Evolutionary conservation across 495 filamentous ascomycete genomes (phyloP).

Genomic region (Cryomyces minteri): DNA sequence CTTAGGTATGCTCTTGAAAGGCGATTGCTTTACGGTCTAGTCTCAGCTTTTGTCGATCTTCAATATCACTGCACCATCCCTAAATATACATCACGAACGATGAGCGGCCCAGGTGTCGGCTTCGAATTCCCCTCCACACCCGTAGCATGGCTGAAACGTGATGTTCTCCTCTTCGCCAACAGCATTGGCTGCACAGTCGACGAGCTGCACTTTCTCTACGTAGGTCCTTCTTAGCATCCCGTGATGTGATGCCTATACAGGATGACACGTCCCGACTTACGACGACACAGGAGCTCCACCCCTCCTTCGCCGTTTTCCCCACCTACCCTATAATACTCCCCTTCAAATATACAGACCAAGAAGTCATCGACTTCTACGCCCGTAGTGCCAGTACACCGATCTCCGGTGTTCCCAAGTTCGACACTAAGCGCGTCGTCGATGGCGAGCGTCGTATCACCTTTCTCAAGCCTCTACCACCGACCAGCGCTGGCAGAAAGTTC

Average conservation of each 20-base stretch:
- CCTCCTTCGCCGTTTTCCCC: constrained; percentile 67
- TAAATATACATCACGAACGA: constrained; percentile 6
- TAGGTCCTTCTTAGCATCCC: constrained; percentile 18
- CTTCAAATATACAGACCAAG: constrained; percentile 61
- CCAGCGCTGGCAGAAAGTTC: constrained; percentile 51
- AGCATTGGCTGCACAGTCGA: constrained; percentile 70
- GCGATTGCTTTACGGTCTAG: constrained; percentile 48
- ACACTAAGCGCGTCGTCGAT: constrained; percentile 57
- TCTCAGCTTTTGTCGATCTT: constrained; percentile 38
- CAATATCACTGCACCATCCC: constrained; percentile 25
- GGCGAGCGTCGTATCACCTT: constrained; percentile 69
- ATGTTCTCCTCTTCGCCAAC: constrained; percentile 71
- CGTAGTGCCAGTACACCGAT: constrained; percentile 37
- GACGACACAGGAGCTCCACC: constrained; percentile 50
- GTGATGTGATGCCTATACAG: not conserved
- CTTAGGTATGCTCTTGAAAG: constrained; percentile 43
- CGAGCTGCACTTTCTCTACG: constrained; percentile 82
- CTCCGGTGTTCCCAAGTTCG: constrained; percentile 61
- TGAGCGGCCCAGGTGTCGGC: constrained; percentile 41
- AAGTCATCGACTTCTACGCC: constrained; percentile 78
- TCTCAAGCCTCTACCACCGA: constrained; percentile 57
- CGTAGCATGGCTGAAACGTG: constrained; percentile 73
- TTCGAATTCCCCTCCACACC: constrained; percentile 55
- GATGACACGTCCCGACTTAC: constrained; percentile 8
- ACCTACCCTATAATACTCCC: constrained; percentile 74